These are phyloP conservation scores for Trifolium repens DNA, from an alignment of 306 rosid species.

Conservation along the genomic window DNA sequence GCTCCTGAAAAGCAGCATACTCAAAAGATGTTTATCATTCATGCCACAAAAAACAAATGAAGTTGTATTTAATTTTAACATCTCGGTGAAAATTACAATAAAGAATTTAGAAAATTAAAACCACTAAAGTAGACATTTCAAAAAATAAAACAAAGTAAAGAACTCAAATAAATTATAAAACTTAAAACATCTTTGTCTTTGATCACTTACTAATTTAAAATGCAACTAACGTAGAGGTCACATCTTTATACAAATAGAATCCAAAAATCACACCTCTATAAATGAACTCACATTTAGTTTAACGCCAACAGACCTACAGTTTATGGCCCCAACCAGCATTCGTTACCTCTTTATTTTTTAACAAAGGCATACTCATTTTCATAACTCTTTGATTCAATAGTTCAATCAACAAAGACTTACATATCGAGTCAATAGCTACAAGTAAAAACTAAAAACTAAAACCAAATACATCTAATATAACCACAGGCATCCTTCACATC, in stretches of 20 bases:
- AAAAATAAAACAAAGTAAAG: constrained; percentile 25
- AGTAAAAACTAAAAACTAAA: constrained; percentile 37
- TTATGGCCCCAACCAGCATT: constrained; percentile 32
- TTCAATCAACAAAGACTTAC: constrained; percentile 28
- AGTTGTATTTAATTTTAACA: constrained; percentile 9
- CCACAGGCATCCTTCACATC: constrained; percentile 24
- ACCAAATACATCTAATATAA: constrained; percentile 40
- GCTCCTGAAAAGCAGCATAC: constrained; percentile 70
- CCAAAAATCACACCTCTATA: constrained; percentile 29
- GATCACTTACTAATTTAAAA: constrained; percentile 14
- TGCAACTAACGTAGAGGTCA: constrained; percentile 16
- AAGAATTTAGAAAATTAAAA: constrained; percentile 2
- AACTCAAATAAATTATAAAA: constrained; percentile 22
- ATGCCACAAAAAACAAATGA: constrained; percentile 33
- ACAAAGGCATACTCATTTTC: constrained; percentile 1
- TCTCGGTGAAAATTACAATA: constrained; percentile 14
- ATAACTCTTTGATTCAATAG: constrained; percentile 32
- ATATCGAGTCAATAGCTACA: constrained; percentile 22
- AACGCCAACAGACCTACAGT: constrained; percentile 13
- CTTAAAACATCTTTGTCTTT: constrained; percentile 11
- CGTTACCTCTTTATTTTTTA: constrained; percentile 28
- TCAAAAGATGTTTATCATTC: constrained; percentile 36
- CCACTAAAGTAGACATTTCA: neutral
- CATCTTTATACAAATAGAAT: constrained; percentile 28
- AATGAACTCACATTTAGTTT: constrained; percentile 16